Conservation (phyloP, 179 eudicot species). For the Drosera spatulata region DNA sequence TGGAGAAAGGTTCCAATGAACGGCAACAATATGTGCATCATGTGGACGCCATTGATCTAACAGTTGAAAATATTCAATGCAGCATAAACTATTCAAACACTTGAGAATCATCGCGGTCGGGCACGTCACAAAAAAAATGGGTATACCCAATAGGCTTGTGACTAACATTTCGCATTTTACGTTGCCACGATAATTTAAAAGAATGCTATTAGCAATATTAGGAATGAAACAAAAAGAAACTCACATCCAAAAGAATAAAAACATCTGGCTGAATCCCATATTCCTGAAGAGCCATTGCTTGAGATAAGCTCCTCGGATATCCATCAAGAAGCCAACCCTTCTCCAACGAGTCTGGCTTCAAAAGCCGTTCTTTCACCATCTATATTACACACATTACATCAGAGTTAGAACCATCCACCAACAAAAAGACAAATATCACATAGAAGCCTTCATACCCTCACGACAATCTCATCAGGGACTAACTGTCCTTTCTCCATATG, state of each 20-base stretch:
- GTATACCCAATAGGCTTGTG: too few species aligned
- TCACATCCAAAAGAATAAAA: conserved; percentile 89
- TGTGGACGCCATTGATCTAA: too few species aligned
- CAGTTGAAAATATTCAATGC: too few species aligned
- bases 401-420: conserved; percentile 3
- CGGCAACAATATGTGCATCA: too few species aligned
- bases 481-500: conserved; percentile 94
- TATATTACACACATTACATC: conserved; percentile 15
- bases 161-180: too few species aligned
- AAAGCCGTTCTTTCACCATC: conserved; percentile 96
- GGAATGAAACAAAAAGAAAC: conserved; percentile 11
- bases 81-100: too few species aligned
- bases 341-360: conserved; percentile 68
- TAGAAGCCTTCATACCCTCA: conserved; percentile 42
- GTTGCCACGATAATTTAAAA: too few species aligned
- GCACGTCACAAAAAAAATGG: too few species aligned
- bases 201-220: too few species aligned
- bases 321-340: conserved; percentile 99
- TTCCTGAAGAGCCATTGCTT: conserved; percentile 79
- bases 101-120: too few species aligned
- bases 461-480: conserved; percentile 96
- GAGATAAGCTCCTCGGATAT: conserved; percentile 93
- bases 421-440: conserved; percentile 2
- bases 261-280: conserved; percentile 76
- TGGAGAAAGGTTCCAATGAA: too few species aligned